Percentiles rank a stretch among this genome's conserved stretches.
Conservation (phyloP, 2,329 filamentous ascomycete genomes). For the Annulohypoxylon truncatum region DNA sequence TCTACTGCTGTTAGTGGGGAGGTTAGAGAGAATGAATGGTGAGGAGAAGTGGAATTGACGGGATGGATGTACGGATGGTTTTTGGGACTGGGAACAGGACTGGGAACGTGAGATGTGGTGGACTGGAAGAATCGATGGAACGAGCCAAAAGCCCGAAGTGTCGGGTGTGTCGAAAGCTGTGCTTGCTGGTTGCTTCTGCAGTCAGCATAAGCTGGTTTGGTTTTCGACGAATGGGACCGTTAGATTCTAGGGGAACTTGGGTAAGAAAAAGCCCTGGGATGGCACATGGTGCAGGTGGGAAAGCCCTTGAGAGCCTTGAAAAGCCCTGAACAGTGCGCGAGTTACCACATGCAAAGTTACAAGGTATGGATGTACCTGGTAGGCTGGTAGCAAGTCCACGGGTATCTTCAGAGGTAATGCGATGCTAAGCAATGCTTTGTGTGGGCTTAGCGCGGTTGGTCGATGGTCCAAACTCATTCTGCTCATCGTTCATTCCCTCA, state of each 20-base stretch:
- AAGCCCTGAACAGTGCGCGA: conserved; percentile 10
- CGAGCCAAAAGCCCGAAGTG: conserved; percentile 39
- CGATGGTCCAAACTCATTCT: conserved; percentile 38
- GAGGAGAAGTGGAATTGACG: conserved; percentile 46
- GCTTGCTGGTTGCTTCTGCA: conserved; percentile 14
- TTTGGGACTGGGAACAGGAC: conserved; percentile 24
- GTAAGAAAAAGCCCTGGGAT: conserved; percentile 21
- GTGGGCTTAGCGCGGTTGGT: conserved; percentile 40
- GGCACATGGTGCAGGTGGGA: conserved; percentile 1
- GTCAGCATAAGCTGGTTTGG: conserved; percentile 34
- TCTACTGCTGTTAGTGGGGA: conserved; percentile 44
- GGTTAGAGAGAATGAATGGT: conserved; percentile 43
- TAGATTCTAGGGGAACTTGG: conserved; percentile 13
- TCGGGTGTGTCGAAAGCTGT: conserved; percentile 40
- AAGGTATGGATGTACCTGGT: neutral
- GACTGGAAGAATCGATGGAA: conserved; percentile 43
- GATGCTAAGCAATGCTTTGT: conserved; percentile 30
- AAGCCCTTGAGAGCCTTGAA: conserved; percentile 1
- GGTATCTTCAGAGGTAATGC: conserved; percentile 12
- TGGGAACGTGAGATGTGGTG: conserved; percentile 38
- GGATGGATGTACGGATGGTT: conserved; percentile 40
- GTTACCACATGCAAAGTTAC: neutral
- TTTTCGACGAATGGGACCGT: conserved; percentile 6
- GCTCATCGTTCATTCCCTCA: neutral
- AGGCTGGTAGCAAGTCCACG: too few species aligned